phyloP scores from a whole-genome alignment of 73 alveolate species.

The Paramecium caudatum region DNA sequence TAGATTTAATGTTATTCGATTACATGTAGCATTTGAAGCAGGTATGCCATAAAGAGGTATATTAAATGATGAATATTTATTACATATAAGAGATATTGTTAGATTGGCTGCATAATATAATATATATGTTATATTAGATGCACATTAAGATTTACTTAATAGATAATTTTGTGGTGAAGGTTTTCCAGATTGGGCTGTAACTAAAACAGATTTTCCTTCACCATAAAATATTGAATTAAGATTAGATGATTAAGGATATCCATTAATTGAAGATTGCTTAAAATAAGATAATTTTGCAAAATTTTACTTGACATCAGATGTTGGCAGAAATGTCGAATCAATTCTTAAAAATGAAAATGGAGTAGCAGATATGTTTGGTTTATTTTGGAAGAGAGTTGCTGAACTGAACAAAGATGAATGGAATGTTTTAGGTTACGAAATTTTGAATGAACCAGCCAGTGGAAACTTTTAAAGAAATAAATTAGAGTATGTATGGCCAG shows the following conservation, averaged over 20 bases:
- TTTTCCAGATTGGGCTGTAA: slow-evolving; percentile 89
- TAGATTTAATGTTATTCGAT: slow-evolving; percentile 90
- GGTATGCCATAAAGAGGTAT: slow-evolving; percentile 87
- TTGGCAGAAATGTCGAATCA: slow-evolving; percentile 80
- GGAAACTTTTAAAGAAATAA: slow-evolving; percentile 82
- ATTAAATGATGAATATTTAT: slow-evolving; percentile 86
- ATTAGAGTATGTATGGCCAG: slow-evolving; percentile 80
- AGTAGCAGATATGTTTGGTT: slow-evolving; percentile 88
- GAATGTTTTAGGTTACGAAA: slow-evolving; percentile 92
- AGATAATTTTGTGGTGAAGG: slow-evolving; percentile 96
- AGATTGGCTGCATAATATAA: slow-evolving; percentile 86
- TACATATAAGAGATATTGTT: slow-evolving; percentile 83
- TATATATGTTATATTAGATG: slow-evolving; percentile 91
- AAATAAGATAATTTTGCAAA: slow-evolving; percentile 72
- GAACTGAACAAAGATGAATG: slow-evolving; percentile 73
- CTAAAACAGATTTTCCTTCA: slow-evolving; percentile 65
- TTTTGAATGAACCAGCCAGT: slow-evolving; percentile 93
- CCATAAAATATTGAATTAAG: slow-evolving; percentile 72
- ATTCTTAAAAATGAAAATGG: slow-evolving; percentile 87
- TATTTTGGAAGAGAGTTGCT: slow-evolving; percentile 88
- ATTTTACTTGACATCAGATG: slow-evolving; percentile 88
- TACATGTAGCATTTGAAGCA: slow-evolving; percentile 96
- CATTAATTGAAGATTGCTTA: slow-evolving; percentile 65
- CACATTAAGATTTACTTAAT: slow-evolving; percentile 91
- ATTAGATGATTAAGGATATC: slow-evolving; percentile 82